phyloP scores from a whole-genome alignment of 805 yeast species.

The Candida multigemmis region DNA sequence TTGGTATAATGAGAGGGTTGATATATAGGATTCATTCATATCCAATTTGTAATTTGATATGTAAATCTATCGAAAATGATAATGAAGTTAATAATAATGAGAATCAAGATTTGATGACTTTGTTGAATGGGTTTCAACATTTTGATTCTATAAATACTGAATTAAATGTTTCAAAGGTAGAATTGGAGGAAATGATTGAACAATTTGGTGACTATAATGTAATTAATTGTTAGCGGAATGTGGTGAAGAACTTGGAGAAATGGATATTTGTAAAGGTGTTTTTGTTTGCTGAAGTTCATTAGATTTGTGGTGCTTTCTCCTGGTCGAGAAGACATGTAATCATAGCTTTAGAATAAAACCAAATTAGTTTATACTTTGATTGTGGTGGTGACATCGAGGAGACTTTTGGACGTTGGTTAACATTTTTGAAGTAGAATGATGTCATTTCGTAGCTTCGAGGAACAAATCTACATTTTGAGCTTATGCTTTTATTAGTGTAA shows the following conservation, averaged over 20 bases:
- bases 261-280: too few species aligned
- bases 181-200: constrained; percentile 41
- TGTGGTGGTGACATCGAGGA: too few species aligned
- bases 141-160: constrained; percentile 68
- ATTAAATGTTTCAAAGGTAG: constrained; percentile 44
- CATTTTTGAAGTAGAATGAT: too few species aligned
- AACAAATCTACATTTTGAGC: too few species aligned
- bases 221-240: constrained; percentile 17
- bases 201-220: constrained; percentile 25
- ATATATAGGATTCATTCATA: constrained; percentile 74
- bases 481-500: too few species aligned
- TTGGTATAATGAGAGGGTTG: constrained; percentile 76
- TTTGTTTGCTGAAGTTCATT: too few species aligned
- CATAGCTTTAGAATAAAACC: too few species aligned
- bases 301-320: too few species aligned
- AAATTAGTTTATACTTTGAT: too few species aligned
- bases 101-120: constrained; percentile 19
- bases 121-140: constrained; percentile 43
- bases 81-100: constrained; percentile 8
- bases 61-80: constrained; percentile 25
- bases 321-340: too few species aligned
- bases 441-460: too few species aligned
- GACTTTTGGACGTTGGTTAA: too few species aligned
- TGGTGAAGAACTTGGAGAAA: background rate
- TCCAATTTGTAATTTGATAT: constrained; percentile 46